Evolutionary conservation across 768 basidiomycete species (phyloP), one percentile per base, ranked within the genome.

Genomic region (Agaricus subrufescens): DNA sequence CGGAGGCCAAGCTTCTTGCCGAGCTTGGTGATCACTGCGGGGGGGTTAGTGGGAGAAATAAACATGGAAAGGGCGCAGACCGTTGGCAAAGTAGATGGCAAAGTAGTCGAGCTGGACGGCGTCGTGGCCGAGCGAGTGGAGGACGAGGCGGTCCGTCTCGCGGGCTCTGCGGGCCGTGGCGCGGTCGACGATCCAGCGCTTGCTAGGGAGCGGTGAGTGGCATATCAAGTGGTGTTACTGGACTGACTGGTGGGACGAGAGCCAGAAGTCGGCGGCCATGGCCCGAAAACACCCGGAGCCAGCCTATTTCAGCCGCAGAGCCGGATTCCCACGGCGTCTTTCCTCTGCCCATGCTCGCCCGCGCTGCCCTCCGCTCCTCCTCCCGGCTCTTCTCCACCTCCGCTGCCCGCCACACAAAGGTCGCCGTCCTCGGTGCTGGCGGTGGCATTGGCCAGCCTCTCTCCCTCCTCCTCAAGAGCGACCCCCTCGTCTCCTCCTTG

Each of bases 381-480:
- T 79, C 79, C 26, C 59, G 84, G 88, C 74, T 80, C 52, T 93
- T 94, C 78, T 91, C 89, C 46, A 85, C 90, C 27, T 86, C 87
- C 25, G 76, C 82, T 26, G 67, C 84, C 45, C 82, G 85, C 65
- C 81, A 80, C 61, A 87, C 86, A 62, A 95, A 94, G 78, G 96
- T 97, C 71, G 90, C 91, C 50, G 95, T 99, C 58, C 91, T 97
- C 71, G 96, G 96, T 65, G 97, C 97, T 59, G 96, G 93, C 66
- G 96, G 96, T 81, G 96, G 96, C 73, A 98, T 98, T 71, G 96
- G 96, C 71, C 96, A 98, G 73, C 95, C 96, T 67, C 78, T 98
- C 65, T 96, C 94, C 47, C 77, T 98, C 61, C 81, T 97, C 62
- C 85, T 98, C 71, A 98, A 98, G 81, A 83, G 76, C 62, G 90